phyloP scores from a whole-genome alignment of 2,329 filamentous ascomycete genomes.

The Paracoccidioides lutzii region DNA sequence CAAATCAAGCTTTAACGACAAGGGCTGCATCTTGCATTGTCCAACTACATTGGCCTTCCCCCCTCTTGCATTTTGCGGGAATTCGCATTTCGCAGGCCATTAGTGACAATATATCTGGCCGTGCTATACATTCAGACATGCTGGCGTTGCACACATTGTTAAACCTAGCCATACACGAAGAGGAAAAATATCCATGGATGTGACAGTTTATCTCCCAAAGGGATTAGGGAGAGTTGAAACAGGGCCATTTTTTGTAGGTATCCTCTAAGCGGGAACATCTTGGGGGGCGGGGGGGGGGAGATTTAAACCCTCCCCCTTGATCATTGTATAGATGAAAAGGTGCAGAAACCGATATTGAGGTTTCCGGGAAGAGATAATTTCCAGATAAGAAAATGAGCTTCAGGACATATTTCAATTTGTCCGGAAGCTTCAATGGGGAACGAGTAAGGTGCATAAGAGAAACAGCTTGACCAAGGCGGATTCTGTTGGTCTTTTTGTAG shows the following conservation, averaged over 20 bases:
- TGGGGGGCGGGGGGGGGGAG: neutral
- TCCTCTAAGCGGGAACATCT: neutral
- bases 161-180: conserved; percentile 2
- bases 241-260: neutral
- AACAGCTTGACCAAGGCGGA: neutral
- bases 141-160: conserved; percentile 8
- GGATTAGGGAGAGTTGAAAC: neutral
- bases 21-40: neutral
- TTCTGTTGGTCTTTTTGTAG: neutral
- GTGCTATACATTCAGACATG: conserved; percentile 7
- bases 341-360: neutral
- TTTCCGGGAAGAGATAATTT: neutral
- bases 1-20: neutral
- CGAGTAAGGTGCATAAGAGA: neutral
- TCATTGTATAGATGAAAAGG: neutral
- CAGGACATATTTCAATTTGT: neutral
- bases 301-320: neutral
- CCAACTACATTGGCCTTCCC: neutral
- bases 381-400: neutral
- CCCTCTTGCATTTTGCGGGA: conserved; percentile 6
- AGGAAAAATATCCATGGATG: neutral
- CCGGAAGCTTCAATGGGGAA: neutral
- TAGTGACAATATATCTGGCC: conserved; percentile 5
- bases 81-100: conserved; percentile 5
- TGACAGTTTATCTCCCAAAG: conserved; percentile 12